These are phyloP conservation scores for Aschersonia sp. DNA, from an alignment of 2,329 filamentous ascomycete species.

Conservation along the genomic window DNA sequence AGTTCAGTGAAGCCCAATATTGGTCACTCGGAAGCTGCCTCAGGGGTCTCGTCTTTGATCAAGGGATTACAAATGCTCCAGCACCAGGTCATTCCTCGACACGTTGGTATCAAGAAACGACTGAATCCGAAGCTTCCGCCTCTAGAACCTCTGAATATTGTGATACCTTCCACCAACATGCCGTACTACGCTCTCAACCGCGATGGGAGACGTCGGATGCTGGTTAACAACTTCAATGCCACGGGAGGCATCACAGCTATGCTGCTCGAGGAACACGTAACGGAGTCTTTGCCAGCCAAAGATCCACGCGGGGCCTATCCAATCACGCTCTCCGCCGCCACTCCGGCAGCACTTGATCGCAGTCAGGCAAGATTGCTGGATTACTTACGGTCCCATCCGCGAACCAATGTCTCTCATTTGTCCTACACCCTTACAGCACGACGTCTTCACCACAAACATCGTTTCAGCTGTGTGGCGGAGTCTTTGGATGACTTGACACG, in stretches of 20 bases:
- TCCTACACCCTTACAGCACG: not conserved
- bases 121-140: constrained; percentile 15
- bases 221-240: constrained; percentile 21
- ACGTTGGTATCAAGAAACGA: constrained; percentile 8
- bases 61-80: constrained; percentile 17
- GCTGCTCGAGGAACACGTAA: not conserved
- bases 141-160: constrained; percentile 5
- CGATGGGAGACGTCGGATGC: constrained; percentile 7
- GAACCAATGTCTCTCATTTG: not conserved
- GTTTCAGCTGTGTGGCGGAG: not conserved
- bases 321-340: not conserved
- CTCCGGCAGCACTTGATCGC: not conserved
- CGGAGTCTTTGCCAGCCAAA: not conserved
- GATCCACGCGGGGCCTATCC: not conserved
- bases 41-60: constrained; percentile 14
- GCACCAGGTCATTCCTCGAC: constrained; percentile 10
- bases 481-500: not conserved
- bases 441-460: not conserved
- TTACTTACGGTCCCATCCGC: not conserved
- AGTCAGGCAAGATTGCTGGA: not conserved
- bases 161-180: constrained; percentile 9
- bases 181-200: constrained; percentile 18
- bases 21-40: constrained; percentile 37
- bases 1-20: constrained; percentile 45
- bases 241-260: constrained; percentile 17